Conservation (phyloP, 345 rosid species). For the Gossypium turneri region DNA sequence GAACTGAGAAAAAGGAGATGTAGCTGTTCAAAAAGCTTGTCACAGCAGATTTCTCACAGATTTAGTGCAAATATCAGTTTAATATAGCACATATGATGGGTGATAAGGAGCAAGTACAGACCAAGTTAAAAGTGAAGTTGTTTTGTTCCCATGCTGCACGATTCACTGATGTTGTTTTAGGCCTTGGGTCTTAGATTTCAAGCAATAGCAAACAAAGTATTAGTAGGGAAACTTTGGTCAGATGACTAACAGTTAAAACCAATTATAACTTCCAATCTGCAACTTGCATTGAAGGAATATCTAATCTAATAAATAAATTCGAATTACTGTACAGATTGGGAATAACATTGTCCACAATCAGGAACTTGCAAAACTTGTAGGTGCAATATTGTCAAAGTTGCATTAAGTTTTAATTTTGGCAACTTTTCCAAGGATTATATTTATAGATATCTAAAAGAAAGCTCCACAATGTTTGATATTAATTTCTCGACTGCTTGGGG, state of each 20-base stretch:
- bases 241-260: not conserved
- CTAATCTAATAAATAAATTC: not conserved
- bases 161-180: not conserved
- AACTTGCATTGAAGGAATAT: not conserved
- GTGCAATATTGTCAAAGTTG: slow-evolving; percentile 5
- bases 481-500: not conserved
- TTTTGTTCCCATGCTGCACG: not conserved
- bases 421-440: not conserved
- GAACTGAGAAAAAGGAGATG: not conserved
- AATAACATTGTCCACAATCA: not conserved
- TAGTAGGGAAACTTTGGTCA: not conserved
- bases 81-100: not conserved
- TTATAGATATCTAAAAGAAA: not conserved
- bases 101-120: not conserved
- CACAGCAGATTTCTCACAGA: not conserved
- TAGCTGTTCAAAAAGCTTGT: not conserved
- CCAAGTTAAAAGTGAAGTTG: too few species aligned
- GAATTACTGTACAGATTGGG: not conserved
- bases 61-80: not conserved
- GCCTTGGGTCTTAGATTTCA: not conserved
- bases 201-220: not conserved
- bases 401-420: not conserved
- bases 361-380: not conserved
- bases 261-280: slow-evolving; percentile 2
- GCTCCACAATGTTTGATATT: not conserved